These are phyloP conservation scores for Botrytis tulipae DNA, from an alignment of 2,329 filamentous ascomycete genomes.

Conservation along the genomic window DNA sequence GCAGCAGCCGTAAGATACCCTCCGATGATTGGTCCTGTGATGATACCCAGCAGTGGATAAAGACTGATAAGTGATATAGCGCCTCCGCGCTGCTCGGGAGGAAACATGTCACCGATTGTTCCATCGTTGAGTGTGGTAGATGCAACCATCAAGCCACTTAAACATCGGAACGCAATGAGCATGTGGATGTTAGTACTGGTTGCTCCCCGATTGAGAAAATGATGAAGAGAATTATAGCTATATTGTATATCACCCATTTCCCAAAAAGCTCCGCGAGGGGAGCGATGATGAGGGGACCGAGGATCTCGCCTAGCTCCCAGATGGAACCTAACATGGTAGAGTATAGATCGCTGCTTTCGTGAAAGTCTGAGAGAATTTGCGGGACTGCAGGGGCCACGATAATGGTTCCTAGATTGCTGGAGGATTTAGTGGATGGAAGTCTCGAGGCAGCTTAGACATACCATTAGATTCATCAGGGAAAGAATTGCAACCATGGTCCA, in stretches of 20 bases:
- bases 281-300: slow-evolving; percentile 56
- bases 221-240: slow-evolving; percentile 49
- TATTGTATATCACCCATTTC: slow-evolving; percentile 50
- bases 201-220: slow-evolving; percentile 45
- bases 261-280: slow-evolving; percentile 61
- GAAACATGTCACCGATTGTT: slow-evolving; percentile 63
- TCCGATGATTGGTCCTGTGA: slow-evolving; percentile 46
- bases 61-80: slow-evolving; percentile 53
- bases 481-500: neutral
- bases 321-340: neutral
- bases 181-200: slow-evolving; percentile 46
- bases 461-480: neutral
- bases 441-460: neutral
- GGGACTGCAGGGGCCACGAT: neutral
- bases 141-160: slow-evolving; percentile 56
- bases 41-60: slow-evolving; percentile 43
- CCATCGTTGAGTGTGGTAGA: slow-evolving; percentile 57
- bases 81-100: slow-evolving; percentile 52
- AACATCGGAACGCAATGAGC: slow-evolving; percentile 57
- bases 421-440: neutral
- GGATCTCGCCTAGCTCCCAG: neutral
- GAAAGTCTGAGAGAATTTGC: neutral
- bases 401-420: neutral
- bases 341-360: neutral
- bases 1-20: slow-evolving; percentile 47